These are phyloP conservation scores for Trifolium fragiferum DNA, from an alignment of 306 rosid genomes.

Conservation along the genomic window DNA sequence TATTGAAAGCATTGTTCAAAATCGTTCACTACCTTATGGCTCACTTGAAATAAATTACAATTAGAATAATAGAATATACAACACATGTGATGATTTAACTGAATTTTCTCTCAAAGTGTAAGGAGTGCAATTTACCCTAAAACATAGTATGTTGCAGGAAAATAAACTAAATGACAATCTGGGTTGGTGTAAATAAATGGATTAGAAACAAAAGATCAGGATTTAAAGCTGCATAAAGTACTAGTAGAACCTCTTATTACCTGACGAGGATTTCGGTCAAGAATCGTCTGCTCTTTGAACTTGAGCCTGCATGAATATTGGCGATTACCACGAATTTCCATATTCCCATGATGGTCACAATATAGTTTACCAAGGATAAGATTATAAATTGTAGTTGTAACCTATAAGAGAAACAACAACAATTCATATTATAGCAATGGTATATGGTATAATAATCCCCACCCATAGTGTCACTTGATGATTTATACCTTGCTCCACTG, in stretches of 20 bases:
- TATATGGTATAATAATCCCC: neutral
- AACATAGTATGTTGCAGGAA: neutral
- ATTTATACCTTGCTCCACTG: conserved; percentile 93
- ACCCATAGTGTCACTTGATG: conserved; percentile 24
- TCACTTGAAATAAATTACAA: neutral
- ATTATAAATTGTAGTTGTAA: conserved; percentile 89
- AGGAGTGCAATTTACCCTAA: neutral
- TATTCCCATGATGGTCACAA: conserved; percentile 94
- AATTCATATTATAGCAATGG: neutral
- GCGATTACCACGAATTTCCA: conserved; percentile 87
- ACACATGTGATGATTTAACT: neutral
- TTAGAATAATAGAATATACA: neutral
- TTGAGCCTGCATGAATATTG: conserved; percentile 81
- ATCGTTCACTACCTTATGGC: neutral
- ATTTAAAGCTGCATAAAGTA: conserved; percentile 3
- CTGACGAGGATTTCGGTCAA: conserved; percentile 98
- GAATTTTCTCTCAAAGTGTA: neutral
- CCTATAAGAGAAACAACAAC: conserved; percentile 57
- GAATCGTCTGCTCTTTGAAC: conserved; percentile 92
- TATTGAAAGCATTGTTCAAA: neutral
- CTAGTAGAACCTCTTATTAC: conserved; percentile 58
- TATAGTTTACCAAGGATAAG: conserved; percentile 93
- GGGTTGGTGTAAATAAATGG: neutral
- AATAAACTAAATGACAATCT: neutral
- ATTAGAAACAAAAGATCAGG: neutral